Evolutionary conservation across 1,284 basidiomycete species (phyloP), one percentile per base, ranked within the genome.

Genomic region (Apiotrichum mycotoxinovorans): DNA sequence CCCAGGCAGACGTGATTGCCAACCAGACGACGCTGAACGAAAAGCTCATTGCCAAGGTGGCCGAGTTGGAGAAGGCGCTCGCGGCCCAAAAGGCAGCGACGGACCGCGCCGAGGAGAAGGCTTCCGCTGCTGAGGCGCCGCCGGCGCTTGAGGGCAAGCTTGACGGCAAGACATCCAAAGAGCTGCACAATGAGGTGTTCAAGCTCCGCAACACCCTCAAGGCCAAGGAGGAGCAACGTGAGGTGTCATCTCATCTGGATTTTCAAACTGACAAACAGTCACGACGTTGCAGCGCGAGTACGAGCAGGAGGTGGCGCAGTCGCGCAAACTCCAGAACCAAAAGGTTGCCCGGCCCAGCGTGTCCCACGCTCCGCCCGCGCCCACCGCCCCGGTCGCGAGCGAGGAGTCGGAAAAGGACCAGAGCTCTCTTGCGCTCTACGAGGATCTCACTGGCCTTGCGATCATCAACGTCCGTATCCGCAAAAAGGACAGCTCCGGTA

Each of bases 1-100:
- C 74, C 15, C 75, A 78, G 55, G 67, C 66, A 22, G 66, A 73
- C 22, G 58, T 76, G 22, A 76, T 78, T 30, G 65, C 64, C 2
- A 71, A 59, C 50, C 61, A 70, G 41, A 67, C 69, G 8, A 56
- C 62, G 11, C 56, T 73, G 17, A 72, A 69, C 44, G 70, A 74
- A 52, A 72, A 69, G 55, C 60, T 70, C 22, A 60, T 65, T 37
- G 57, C 64, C 27, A 66, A 69, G 38, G 63, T 72, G 8, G 41
- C 51, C 15, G 41, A 52, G 1, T 57, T 76, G 18, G 75, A 78
- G 52, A 69, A 69, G 48, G 51, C 64, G 1, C 54, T 72, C 2
- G 55, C 60, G 3, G 61, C 58, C n/a, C 64, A 62, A 10, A 58
- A 57, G 34, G 58, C 41, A n/a, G 58, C 61, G 2, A 61, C 62